Percentiles rank a stretch among this genome's conserved stretches.
Conservation (phyloP, 2,329 filamentous ascomycete genomes). For the Sporothrix humicola region DNA sequence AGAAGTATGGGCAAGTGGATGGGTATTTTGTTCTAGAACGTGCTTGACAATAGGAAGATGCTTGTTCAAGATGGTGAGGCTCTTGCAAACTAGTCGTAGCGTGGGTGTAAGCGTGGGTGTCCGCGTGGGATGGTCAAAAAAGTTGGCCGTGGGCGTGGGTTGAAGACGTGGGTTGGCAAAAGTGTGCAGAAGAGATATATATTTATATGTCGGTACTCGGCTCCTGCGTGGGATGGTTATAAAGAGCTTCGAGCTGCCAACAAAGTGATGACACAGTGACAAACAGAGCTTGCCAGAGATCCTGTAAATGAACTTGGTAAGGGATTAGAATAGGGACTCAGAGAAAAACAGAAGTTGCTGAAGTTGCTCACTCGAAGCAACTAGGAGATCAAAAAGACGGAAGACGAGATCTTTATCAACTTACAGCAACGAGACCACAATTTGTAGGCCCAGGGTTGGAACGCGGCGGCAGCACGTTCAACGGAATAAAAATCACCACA, state of each 20-base stretch:
- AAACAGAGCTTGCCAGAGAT: too few species aligned
- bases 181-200: constrained; percentile 27
- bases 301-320: background rate
- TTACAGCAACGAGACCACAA: background rate
- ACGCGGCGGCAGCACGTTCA: constrained; percentile 24
- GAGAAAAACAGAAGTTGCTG: background rate
- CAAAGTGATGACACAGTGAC: background rate
- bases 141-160: constrained; percentile 32
- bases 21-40: background rate
- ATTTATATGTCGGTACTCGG: constrained; percentile 26
- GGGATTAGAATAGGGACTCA: background rate
- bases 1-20: constrained; percentile 8
- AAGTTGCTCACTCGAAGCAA: background rate
- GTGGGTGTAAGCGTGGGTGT: constrained; percentile 35
- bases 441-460: background rate
- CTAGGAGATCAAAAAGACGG: constrained; percentile 13
- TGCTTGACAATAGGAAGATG: constrained; percentile 21
- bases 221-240: constrained; percentile 34
- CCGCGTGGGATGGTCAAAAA: constrained; percentile 34
- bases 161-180: constrained; percentile 29
- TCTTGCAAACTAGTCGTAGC: constrained; percentile 34
- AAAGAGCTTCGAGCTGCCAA: background rate
- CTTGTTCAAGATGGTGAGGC: constrained; percentile 33
- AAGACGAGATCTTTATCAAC: constrained; percentile 35
- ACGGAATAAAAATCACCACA: constrained; percentile 8